Conservation (phyloP, 805 yeast species). For the Allodekkera sacchari region DNA sequence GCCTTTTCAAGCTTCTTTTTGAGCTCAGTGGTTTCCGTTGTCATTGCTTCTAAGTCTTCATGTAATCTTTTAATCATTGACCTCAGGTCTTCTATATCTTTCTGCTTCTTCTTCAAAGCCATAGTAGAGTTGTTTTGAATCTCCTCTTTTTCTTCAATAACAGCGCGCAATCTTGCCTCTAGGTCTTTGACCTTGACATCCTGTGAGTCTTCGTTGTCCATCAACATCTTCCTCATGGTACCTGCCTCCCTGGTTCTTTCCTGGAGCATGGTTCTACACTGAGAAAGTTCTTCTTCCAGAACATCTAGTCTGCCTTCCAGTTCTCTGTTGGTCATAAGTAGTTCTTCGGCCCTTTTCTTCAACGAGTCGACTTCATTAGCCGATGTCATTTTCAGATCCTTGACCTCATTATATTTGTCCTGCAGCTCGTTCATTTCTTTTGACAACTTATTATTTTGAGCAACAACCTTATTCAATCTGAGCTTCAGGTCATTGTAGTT, state of each 20-base stretch:
- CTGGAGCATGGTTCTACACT: conserved; percentile 60
- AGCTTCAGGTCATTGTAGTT: conserved; percentile 26
- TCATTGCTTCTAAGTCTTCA: conserved; percentile 10
- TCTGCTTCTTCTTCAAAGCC: conserved; percentile 43
- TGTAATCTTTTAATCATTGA: conserved; percentile 33
- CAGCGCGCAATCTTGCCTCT: conserved; percentile 38
- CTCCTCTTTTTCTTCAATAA: conserved; percentile 54
- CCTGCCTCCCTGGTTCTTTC: conserved; percentile 76
- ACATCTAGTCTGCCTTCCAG: conserved; percentile 50
- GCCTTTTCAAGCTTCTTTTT: conserved; percentile 4
- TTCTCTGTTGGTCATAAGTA: conserved; percentile 60
- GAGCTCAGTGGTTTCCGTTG: conserved; percentile 6
- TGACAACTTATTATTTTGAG: conserved; percentile 32
- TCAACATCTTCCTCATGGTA: conserved; percentile 58
- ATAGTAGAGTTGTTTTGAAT: conserved; percentile 46
- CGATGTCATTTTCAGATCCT: conserved; percentile 17
- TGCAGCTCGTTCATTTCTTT: conserved; percentile 33
- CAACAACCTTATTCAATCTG: conserved; percentile 32
- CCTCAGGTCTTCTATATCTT: conserved; percentile 59
- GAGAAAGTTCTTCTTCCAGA: conserved; percentile 76
- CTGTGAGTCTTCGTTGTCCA: conserved; percentile 59
- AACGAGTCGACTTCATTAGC: conserved; percentile 37
- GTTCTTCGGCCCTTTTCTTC: conserved; percentile 67
- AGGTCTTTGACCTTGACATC: conserved; percentile 46
- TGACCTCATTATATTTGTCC: conserved; percentile 30